Evolutionary conservation across 1,284 basidiomycete species (phyloP).

Genomic region (Microbotryum silenes-acaulis): DNA sequence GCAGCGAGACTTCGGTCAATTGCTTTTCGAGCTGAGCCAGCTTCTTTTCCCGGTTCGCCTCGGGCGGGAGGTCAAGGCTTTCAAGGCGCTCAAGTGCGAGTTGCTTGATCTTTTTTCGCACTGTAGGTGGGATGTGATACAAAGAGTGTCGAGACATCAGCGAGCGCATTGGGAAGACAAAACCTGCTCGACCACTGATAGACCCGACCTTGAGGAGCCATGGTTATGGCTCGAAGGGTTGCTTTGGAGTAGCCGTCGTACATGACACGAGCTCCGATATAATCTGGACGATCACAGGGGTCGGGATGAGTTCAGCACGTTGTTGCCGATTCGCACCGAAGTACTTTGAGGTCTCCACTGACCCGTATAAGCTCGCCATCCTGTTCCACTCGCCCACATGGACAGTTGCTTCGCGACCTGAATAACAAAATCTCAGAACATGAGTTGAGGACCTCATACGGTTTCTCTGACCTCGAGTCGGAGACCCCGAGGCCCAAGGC

Average conservation of each 20-base stretch:
- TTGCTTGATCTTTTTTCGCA: conserved; percentile 11
- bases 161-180: not conserved
- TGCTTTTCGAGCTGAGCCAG: conserved; percentile 9
- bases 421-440: no score
- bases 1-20: conserved; percentile 8
- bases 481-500: not conserved
- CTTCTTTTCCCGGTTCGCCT: not conserved
- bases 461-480: not conserved
- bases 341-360: not conserved
- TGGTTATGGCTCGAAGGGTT: conserved; percentile 13
- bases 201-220: not conserved
- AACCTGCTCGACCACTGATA: not conserved
- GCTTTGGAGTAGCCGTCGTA: conserved; percentile 26
- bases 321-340: no score
- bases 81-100: conserved; percentile 2
- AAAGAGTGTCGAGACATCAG: not conserved
- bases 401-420: conserved; percentile 29
- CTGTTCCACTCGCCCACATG: conserved; percentile 21
- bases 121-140: not conserved
- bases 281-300: conserved; percentile 7
- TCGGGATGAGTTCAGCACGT: not conserved
- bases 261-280: conserved; percentile 24
- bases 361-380: conserved; percentile 28
- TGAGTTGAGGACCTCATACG: not conserved
- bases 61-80: not conserved